Evolutionary conservation across 2,329 filamentous ascomycete species (phyloP), one percentile per base, ranked within the genome.

Genomic region (Colletotrichum sp.): DNA sequence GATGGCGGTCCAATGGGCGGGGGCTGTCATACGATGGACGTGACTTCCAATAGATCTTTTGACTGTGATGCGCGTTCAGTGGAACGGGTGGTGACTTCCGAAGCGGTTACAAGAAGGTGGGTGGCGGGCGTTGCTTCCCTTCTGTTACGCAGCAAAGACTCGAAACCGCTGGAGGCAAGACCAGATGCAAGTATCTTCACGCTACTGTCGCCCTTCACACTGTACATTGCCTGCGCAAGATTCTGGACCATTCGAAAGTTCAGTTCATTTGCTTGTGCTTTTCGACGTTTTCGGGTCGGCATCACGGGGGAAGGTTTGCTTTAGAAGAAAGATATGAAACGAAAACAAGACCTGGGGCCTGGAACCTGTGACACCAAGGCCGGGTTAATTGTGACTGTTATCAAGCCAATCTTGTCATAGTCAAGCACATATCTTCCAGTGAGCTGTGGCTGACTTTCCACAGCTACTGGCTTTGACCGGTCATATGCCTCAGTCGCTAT

Each of bases 111-210:
- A 44, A n/a, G 39, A n/a, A 12, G 39, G 8, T n/a, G 39, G 18
- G 18, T 2, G 18, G 5, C 9, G 18, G 39, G 39, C 18, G 18
- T 6, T 44, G 4, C 39, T n/a, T 44, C 2, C 39, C 39, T 44
- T 6, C 39, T 12, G 5, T 44, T 6, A 3, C 9, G 8, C 39
- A 10, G 39, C 18, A 44, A 12, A 8, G 18, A 44, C 39, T 44
- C n/a, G 36, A 0, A 44, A 44, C 16, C 8, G 15, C 15, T 16
- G 7, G 18, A 44, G 18, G 39, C 16, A 44, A n/a, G 16, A 44
- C 18, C 39, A 44, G 5, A n/a, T n/a, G 18, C 0, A n/a, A 1
- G 8, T 3, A 12, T 3, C 5, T 44, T n/a, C 18, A 1, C 2
- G 9, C 18, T 44, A 0, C 39, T 12, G 8, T 12, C 9, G 39